These are phyloP conservation scores for Pseudotsuga menziesii DNA, from an alignment of 75 land plant species.

Conservation along the genomic window DNA sequence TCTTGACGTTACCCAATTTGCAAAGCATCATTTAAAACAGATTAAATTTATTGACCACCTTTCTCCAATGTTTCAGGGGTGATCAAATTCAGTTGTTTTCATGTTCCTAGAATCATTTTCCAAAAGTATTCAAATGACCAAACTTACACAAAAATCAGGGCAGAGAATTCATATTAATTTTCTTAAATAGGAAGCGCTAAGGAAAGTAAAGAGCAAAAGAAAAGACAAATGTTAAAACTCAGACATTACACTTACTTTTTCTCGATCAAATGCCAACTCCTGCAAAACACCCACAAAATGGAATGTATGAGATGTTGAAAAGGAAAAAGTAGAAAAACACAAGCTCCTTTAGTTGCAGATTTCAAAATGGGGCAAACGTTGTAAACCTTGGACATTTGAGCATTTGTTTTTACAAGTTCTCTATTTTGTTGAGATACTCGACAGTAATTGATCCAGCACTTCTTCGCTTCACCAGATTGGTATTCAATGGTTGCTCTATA, in stretches of 20 bases:
- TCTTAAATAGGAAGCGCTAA: not conserved
- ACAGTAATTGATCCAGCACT: constrained; percentile 1
- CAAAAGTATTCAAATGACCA: not conserved
- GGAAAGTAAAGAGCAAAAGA: not conserved
- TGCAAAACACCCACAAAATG: not conserved
- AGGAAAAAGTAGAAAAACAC: not conserved
- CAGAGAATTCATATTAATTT: not conserved
- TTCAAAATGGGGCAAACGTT: not conserved
- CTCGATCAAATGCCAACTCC: constrained; percentile 5
- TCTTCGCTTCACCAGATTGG: not conserved
- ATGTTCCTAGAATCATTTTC: not conserved
- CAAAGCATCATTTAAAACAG: no score
- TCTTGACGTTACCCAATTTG: no score
- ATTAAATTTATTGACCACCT: no score
- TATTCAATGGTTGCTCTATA: constrained; percentile 1
- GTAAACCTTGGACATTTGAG: constrained; percentile 2
- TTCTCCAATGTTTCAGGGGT: no score
- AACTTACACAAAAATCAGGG: not conserved
- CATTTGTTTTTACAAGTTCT: not conserved
- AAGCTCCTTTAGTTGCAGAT: not conserved
- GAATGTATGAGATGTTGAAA: not conserved
- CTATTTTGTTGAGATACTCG: not conserved
- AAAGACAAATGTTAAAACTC: not conserved
- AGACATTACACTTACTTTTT: not conserved
- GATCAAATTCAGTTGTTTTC: not conserved